Evolutionary conservation across 1,139 yeast species (phyloP).

Genomic region (Kodamaea sp.): DNA sequence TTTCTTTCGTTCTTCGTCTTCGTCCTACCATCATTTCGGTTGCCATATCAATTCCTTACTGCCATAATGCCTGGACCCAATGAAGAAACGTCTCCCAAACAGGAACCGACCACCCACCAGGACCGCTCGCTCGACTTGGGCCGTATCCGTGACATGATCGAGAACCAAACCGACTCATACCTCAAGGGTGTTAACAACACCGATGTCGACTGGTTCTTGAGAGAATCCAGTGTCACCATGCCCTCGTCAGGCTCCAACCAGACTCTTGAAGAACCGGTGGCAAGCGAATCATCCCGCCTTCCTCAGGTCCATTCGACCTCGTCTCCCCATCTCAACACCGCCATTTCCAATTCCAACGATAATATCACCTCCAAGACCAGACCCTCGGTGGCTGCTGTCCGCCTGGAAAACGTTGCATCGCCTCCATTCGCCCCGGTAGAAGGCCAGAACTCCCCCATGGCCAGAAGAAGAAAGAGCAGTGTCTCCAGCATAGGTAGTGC

Average conservation of each 20-base stretch:
- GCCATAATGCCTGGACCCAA: too few species aligned
- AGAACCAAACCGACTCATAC: constrained; percentile 14
- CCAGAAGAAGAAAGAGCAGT: constrained; percentile 21
- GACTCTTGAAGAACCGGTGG: neutral
- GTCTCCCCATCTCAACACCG: constrained; percentile 25
- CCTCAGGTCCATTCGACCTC: too few species aligned
- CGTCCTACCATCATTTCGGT: too few species aligned
- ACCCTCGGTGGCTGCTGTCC: constrained; percentile 38
- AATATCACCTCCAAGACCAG: constrained; percentile 32
- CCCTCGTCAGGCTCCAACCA: constrained; percentile 4
- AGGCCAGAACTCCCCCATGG: constrained; percentile 1
- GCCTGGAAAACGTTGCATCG: constrained; percentile 26
- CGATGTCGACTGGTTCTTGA: constrained; percentile 54
- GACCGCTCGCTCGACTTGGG: constrained; percentile 17
- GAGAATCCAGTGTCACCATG: constrained; percentile 26
- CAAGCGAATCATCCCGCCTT: neutral
- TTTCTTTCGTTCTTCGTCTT: too few species aligned
- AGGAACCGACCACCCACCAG: too few species aligned
- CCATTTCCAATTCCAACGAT: constrained; percentile 38
- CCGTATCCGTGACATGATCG: constrained; percentile 16
- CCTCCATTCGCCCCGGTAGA: constrained; percentile 6
- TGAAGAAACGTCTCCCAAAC: too few species aligned
- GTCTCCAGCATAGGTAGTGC: constrained; percentile 18
- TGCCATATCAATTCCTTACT: too few species aligned
- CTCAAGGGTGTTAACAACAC: constrained; percentile 32